phyloP scores from a whole-genome alignment of 768 basidiomycete genomes.

The Termitomyces sp. region DNA sequence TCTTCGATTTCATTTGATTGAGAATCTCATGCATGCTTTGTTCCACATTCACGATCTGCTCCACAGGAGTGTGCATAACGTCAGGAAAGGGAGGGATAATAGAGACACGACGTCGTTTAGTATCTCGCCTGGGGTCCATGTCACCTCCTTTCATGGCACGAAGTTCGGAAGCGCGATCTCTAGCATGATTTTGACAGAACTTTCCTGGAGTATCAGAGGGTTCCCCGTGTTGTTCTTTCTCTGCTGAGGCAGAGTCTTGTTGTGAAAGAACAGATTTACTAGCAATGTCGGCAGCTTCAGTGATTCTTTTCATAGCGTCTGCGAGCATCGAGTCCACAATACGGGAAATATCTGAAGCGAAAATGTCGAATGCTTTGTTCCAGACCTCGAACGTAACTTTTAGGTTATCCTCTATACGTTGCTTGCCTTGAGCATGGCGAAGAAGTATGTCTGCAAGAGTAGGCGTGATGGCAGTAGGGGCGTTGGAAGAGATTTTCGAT shows the following conservation, averaged over 20 bases:
- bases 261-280: not conserved
- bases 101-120: slow-evolving; percentile 23
- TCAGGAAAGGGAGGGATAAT: slow-evolving; percentile 3
- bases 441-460: slow-evolving; percentile 39
- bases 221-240: not conserved
- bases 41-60: slow-evolving; percentile 11
- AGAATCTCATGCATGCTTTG: slow-evolving; percentile 25
- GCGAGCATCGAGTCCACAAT: slow-evolving; percentile 28
- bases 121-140: slow-evolving; percentile 11
- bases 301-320: slow-evolving; percentile 26
- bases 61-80: slow-evolving; percentile 7
- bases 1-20: slow-evolving; percentile 40
- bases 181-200: not conserved
- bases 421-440: slow-evolving; percentile 36
- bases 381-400: slow-evolving; percentile 39
- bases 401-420: slow-evolving; percentile 32
- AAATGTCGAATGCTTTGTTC: slow-evolving; percentile 37
- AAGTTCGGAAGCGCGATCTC: not conserved
- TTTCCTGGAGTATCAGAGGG: not conserved
- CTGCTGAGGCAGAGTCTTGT: not conserved
- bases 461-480: slow-evolving; percentile 37
- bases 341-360: slow-evolving; percentile 35
- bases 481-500: slow-evolving; percentile 35
- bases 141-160: not conserved
- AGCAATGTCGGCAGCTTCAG: slow-evolving; percentile 13